These are phyloP conservation scores for Suillus subalutaceus DNA, from an alignment of 768 basidiomycete genomes.

Conservation along the genomic window DNA sequence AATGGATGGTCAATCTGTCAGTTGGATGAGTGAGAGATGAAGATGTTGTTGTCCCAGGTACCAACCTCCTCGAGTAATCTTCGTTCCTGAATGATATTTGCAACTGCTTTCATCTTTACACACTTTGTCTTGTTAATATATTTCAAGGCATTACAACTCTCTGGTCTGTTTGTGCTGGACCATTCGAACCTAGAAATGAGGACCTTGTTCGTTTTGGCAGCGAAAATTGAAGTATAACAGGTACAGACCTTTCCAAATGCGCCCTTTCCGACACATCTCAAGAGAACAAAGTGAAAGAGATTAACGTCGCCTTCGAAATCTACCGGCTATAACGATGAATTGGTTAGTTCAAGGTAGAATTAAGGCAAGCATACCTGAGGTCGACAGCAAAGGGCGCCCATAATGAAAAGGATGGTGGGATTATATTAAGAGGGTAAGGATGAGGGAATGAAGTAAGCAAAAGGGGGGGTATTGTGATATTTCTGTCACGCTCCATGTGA, in stretches of 20 bases:
- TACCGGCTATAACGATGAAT: conserved; percentile 61
- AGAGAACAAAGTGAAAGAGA: conserved; percentile 93
- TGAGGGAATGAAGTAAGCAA: conserved; percentile 6
- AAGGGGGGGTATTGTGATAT: not conserved
- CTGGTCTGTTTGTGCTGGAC: conserved; percentile 99
- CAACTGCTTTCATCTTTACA: conserved; percentile 97
- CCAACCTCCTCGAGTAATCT: conserved; percentile 91
- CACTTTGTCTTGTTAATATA: conserved; percentile 99
- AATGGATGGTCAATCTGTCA: conserved; percentile 90
- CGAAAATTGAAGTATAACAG: conserved; percentile 4
- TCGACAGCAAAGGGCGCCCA: conserved; percentile 89
- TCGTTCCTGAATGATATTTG: conserved; percentile 96
- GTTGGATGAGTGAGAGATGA: not conserved
- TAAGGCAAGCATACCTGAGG: conserved; percentile 56
- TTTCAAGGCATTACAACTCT: conserved; percentile 94
- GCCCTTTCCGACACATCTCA: conserved; percentile 97
- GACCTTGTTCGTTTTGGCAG: conserved; percentile 15
- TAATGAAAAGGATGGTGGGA: conserved; percentile 5
- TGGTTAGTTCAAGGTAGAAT: conserved; percentile 6
- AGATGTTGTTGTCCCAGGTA: not conserved
- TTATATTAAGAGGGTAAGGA: conserved; percentile 7
- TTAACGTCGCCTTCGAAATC: conserved; percentile 96
- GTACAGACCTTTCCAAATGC: conserved; percentile 92
- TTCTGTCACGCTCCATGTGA: conserved; percentile 8
- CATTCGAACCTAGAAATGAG: conserved; percentile 79